Conservation (phyloP, 371 early-diverging fungal genomes). For the Mortierella sp. region DNA sequence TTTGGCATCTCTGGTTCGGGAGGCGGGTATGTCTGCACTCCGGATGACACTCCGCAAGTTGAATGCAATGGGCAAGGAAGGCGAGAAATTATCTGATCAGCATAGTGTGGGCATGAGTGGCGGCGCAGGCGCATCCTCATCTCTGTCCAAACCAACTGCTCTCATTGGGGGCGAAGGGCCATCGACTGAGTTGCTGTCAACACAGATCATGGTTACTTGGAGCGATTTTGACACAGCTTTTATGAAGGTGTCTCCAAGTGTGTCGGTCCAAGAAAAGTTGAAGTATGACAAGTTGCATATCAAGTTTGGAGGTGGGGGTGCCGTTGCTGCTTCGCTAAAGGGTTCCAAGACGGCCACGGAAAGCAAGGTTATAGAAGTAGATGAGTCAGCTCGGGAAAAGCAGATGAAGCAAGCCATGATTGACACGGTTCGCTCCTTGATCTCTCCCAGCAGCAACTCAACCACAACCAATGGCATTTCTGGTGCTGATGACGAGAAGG, state of each 20-base stretch:
- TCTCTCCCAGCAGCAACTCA: not conserved
- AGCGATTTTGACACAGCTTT: slow-evolving; percentile 87
- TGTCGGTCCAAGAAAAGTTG: slow-evolving; percentile 67
- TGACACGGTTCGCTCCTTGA: slow-evolving; percentile 6
- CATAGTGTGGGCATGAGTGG: slow-evolving; percentile 4
- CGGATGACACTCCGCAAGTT: slow-evolving; percentile 61
- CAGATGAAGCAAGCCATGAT: slow-evolving; percentile 29
- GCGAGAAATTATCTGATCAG: slow-evolving; percentile 43
- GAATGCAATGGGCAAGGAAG: slow-evolving; percentile 50
- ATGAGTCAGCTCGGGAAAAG: slow-evolving; percentile 25
- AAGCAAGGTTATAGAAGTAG: not conserved
- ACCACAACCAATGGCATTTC: not conserved
- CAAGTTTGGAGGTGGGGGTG: slow-evolving; percentile 62
- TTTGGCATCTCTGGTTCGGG: slow-evolving; percentile 90
- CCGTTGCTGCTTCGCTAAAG: not conserved
- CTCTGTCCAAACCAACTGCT: not conserved
- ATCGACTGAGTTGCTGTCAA: slow-evolving; percentile 14
- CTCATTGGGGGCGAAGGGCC: slow-evolving; percentile 51
- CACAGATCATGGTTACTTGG: slow-evolving; percentile 66
- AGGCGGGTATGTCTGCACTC: slow-evolving; percentile 89
- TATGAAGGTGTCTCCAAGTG: slow-evolving; percentile 83
- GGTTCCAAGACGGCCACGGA: not conserved
- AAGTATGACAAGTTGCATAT: slow-evolving; percentile 67
- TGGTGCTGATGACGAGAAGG: slow-evolving; percentile 2
- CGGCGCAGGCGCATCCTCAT: slow-evolving; percentile 6